These are phyloP conservation scores for Pseudoturritis turrita DNA, from an alignment of 345 rosid species.

Conservation along the genomic window DNA sequence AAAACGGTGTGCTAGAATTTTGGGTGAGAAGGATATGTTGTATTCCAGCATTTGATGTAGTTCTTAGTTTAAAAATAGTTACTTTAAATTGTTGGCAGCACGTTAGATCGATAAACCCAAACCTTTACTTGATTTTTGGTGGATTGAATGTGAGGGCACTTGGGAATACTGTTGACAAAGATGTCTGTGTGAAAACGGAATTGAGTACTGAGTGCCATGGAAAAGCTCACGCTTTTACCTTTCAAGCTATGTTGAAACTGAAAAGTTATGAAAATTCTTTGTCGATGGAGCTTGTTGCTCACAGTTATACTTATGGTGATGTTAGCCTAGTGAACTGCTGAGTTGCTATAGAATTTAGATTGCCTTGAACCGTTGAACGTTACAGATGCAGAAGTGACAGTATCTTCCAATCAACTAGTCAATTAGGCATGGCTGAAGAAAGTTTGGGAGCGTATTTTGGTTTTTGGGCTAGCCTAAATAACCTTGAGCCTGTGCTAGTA, in stretches of 20 bases:
- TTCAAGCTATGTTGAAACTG: not conserved
- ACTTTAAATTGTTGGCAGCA: not conserved
- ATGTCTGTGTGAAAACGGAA: not conserved
- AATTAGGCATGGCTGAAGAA: not conserved
- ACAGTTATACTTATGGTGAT: not conserved
- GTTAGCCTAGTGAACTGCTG: constrained; percentile 8
- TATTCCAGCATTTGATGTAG: constrained; percentile 8
- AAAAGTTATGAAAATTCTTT: not conserved
- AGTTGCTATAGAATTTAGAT: not conserved
- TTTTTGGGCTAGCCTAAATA: not conserved
- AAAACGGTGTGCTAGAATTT: constrained; percentile 1
- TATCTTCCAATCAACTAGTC: not conserved
- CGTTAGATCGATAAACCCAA: not conserved
- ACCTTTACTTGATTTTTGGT: not conserved
- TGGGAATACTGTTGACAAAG: not conserved
- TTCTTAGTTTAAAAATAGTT: not conserved
- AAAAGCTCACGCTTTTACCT: not conserved
- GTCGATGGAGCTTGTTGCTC: not conserved
- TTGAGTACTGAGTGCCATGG: not conserved
- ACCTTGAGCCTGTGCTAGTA: not conserved
- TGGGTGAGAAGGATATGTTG: not conserved
- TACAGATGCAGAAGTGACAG: not conserved
- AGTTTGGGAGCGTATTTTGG: not conserved
- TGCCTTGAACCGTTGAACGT: not conserved
- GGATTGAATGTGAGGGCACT: not conserved